phyloP scores from a whole-genome alignment of 2,329 filamentous ascomycete species.

The Fusarium subtropicale region DNA sequence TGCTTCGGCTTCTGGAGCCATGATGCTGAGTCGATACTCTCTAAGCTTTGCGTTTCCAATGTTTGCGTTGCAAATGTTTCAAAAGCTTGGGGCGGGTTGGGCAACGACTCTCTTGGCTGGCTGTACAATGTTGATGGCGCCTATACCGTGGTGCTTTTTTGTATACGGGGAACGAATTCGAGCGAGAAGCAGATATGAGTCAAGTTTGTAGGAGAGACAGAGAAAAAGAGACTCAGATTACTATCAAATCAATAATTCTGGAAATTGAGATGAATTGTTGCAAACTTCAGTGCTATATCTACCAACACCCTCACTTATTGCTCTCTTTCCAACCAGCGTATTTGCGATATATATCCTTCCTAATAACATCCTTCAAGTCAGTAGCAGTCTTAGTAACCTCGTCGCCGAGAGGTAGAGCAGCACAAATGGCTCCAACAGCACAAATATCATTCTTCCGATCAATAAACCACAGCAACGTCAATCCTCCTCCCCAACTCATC shows the following conservation, averaged over 20 bases:
- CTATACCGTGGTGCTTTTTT: conserved; percentile 36
- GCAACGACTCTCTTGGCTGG: conserved; percentile 23
- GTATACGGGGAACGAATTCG: conserved; percentile 8
- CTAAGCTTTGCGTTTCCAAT: conserved; percentile 27
- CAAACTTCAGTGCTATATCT: not conserved
- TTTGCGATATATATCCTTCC: conserved; percentile 57
- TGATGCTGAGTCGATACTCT: conserved; percentile 33
- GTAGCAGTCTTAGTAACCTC: conserved; percentile 19
- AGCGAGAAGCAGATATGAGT: conserved; percentile 28
- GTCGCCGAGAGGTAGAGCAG: conserved; percentile 50
- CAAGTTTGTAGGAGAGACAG: not conserved
- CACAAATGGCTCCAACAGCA: conserved; percentile 56
- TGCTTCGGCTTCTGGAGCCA: conserved; percentile 24
- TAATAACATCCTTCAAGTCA: conserved; percentile 57
- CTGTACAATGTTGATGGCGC: conserved; percentile 14
- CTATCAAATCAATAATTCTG: not conserved
- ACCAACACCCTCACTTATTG: not conserved
- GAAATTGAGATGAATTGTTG: not conserved
- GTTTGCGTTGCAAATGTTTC: conserved; percentile 33
- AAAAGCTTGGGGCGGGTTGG: conserved; percentile 20
- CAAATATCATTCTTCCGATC: conserved; percentile 61
- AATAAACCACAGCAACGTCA: conserved; percentile 61
- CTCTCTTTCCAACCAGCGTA: conserved; percentile 25
- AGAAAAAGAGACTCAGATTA: not conserved
- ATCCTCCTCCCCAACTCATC: conserved; percentile 60